Evolutionary conservation across 2,329 filamentous ascomycete genomes (phyloP), one percentile per base, ranked within the genome.

Genomic region (Talaromyces sp.): DNA sequence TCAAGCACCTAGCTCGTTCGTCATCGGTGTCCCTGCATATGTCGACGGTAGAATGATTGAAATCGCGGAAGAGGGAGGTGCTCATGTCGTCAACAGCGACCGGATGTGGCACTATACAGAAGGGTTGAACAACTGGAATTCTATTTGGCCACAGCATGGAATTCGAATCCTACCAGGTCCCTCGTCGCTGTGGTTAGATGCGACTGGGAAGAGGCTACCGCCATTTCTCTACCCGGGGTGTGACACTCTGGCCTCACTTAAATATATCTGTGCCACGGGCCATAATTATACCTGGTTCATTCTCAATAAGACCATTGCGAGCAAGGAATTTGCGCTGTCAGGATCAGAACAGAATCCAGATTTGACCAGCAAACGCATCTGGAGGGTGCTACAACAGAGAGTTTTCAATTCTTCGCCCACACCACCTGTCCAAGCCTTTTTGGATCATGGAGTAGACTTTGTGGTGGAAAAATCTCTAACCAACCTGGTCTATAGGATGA

Each of bases 71-170:
- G 55, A 65, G 0, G 77, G 74, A 1, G 84, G 84, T 8, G 84
- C 80, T 1, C 73, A 77, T 58, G 65, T 85, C 60, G 76, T 86
- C 72, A 86, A 86, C 69, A 77, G 79, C 51, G 84, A 86, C 64
- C 74, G 84, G 43, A 85, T 86, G 83, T 86, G 84, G 84, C 83
- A 86, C 67, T 86, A 86, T 66, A 85, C 82, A 10, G 84, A 86
- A 64, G 84, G 84, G 0, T 67, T 86, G 10, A 74, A 78, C 55
- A 85, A 86, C 66, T 86, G 83, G 83, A 71, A 85, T 56, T 75
- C 82, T 3, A 84, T 86, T 67, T 86, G 83, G 83, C 83, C 82
- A 0, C 60, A 64, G 13, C 84, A 86, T 63, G 83, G 83, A 19
- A 86, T 86, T 61, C 81, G 83, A 35, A 77, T 86, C 2, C 71